Evolutionary conservation across 306 rosid species (phyloP), one percentile per base, ranked within the genome.

Genomic region (Trifolium fragiferum): DNA sequence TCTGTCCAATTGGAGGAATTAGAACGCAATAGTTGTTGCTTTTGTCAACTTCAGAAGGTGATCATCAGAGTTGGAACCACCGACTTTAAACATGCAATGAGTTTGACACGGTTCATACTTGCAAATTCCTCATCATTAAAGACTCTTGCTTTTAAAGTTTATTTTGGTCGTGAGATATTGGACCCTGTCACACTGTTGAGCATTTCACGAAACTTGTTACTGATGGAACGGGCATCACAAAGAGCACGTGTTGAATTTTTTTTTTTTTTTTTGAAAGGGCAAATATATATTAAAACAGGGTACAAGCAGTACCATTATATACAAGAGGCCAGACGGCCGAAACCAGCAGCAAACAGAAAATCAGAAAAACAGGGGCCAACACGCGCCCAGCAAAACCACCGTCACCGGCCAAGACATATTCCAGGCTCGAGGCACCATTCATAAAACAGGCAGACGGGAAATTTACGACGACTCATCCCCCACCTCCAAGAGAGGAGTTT

Each of bases 51-150:
- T 54, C 37, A 33, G 23, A 65, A 5, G 40, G 3, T 59, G 8
- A 27, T 38, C 1, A 51, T 80, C 30, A 41, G 0, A 19, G 77
- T 54, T 51, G 1, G 8, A 61, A 5, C 1, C 5, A 2, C 1
- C 65, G 2, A 35, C 40, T 35, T 13, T 30, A 15, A 61, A 15
- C 6, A 1, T 41, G 73, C 25, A 50, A 4, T 80, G 23, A 12
- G 7, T 7, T 41, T 80, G 37, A 30, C 15, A 27, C 14, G 61
- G 43, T 68, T 51, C 35, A 7, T 75, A 4, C 76, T 80, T 8
- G 61, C 62, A 27, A 63, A 27, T 21, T 68, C 77, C 27, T 10
- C 73, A 8, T 61, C 66, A 3, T 20, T 75, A 8, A 35, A 75
- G 60, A 27, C 18, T 33, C 76, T 80, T 6, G 51, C 68, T 6